Evolutionary conservation across 1,139 yeast genomes (phyloP).

Genomic region (Maudiozyma humilis): DNA sequence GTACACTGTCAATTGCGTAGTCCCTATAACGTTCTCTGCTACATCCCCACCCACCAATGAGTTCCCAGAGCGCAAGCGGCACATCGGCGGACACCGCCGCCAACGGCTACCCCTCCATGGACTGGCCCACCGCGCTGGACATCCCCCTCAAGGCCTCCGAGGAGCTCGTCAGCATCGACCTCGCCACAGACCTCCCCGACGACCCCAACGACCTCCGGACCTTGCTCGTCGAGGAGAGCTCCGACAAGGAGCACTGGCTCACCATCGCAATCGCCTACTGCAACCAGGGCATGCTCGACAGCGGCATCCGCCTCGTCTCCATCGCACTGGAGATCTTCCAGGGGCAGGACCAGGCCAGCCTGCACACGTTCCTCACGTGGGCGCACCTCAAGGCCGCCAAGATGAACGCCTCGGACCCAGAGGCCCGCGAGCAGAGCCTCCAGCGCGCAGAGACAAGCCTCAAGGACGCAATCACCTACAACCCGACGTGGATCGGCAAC

Average conservation of each 20-base stretch:
- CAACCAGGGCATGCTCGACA: constrained; percentile 47
- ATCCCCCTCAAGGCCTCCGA: constrained; percentile 60
- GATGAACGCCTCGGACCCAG: constrained; percentile 28
- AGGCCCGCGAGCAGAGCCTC: constrained; percentile 27
- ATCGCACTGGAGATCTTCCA: constrained; percentile 47
- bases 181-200: constrained; percentile 69
- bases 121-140: constrained; percentile 38
- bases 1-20: too few species aligned
- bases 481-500: constrained; percentile 40
- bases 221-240: constrained; percentile 69
- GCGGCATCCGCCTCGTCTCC: constrained; percentile 56
- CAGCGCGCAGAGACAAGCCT: constrained; percentile 32
- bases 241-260: constrained; percentile 74
- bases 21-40: too few species aligned
- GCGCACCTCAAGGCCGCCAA: constrained; percentile 49
- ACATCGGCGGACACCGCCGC: neutral
- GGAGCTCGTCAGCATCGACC: constrained; percentile 64
- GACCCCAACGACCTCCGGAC: constrained; percentile 77
- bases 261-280: constrained; percentile 77
- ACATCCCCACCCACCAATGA: neutral
- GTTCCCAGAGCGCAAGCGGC: constrained; percentile 1
- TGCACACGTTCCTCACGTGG: constrained; percentile 69
- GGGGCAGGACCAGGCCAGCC: constrained; percentile 41
- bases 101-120: constrained; percentile 23
- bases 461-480: constrained; percentile 34